Conservation (phyloP, 1,284 basidiomycete genomes). For the Ceratobasidium sp. region DNA sequence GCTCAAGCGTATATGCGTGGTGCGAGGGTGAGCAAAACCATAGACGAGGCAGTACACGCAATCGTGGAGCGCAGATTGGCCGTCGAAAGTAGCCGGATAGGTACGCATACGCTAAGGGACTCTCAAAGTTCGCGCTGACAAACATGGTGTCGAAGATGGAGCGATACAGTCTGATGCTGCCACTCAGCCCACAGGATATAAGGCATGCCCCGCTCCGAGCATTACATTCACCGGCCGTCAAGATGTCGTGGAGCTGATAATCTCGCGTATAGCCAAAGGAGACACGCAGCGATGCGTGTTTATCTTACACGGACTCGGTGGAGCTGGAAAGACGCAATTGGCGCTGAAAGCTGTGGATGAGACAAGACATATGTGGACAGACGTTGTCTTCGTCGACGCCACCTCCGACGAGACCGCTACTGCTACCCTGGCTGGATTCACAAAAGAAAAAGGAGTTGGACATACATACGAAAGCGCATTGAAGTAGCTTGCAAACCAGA, state of each 20-base stretch:
- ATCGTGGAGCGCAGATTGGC: neutral
- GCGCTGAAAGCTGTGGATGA: neutral
- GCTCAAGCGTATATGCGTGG: neutral
- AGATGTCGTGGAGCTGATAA: neutral
- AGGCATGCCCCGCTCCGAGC: neutral
- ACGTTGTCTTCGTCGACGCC: too few relatives aligned
- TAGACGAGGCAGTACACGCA: neutral
- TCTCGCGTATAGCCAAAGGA: neutral
- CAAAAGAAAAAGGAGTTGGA: neutral
- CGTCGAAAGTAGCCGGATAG: neutral
- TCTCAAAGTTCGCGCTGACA: neutral
- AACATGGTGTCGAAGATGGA: neutral
- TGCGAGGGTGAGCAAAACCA: neutral
- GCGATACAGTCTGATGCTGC: neutral
- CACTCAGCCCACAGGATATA: neutral
- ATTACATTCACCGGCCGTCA: neutral
- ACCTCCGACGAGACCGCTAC: conserved; percentile 9
- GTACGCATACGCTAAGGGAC: neutral
- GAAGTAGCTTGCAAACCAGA: neutral
- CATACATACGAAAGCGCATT: neutral
- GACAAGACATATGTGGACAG: neutral
- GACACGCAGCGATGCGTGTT: neutral
- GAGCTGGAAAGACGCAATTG: conserved; percentile 32
- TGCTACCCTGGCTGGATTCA: neutral
- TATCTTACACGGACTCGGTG: conserved; percentile 21